Evolutionary conservation across 805 yeast species (phyloP).

Genomic region (Candida maesae): DNA sequence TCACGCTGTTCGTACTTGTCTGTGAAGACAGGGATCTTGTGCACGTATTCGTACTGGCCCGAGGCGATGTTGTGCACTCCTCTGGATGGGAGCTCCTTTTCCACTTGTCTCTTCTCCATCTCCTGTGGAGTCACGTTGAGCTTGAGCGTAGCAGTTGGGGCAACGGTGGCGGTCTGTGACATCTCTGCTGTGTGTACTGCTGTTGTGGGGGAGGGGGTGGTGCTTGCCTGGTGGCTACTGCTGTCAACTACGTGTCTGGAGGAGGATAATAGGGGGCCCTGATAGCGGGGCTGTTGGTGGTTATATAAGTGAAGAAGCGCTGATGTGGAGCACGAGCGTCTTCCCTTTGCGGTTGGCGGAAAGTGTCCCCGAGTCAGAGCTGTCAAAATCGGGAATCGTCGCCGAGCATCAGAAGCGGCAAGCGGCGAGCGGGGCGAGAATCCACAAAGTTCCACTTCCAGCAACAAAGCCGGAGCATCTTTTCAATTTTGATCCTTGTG

Average conservation of each 20-base stretch:
- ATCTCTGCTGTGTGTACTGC: background rate
- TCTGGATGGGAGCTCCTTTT: conserved; percentile 24
- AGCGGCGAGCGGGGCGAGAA: no score
- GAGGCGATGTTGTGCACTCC: conserved; percentile 61
- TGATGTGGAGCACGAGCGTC: background rate
- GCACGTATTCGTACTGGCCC: conserved; percentile 46
- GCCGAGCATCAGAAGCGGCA: conserved; percentile 1
- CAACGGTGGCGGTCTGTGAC: conserved; percentile 9
- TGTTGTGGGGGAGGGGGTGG: no score
- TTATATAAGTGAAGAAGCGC: background rate
- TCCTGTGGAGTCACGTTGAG: conserved; percentile 10
- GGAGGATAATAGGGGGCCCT: no score
- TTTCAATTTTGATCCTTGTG: no score
- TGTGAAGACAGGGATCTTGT: conserved; percentile 48
- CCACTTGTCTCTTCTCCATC: conserved; percentile 3
- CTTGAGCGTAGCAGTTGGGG: conserved; percentile 4
- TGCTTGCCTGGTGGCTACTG: no score
- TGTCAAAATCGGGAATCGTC: background rate
- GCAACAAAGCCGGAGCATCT: no score
- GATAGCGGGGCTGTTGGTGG: no score
- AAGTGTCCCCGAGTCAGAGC: background rate
- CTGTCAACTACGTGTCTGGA: no score
- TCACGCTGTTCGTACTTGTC: conserved; percentile 46
- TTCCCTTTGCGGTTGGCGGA: background rate
- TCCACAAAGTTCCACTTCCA: no score